Evolutionary conservation across 2,329 filamentous ascomycete species (phyloP).

Genomic region (Sclerotinia subarctica): DNA sequence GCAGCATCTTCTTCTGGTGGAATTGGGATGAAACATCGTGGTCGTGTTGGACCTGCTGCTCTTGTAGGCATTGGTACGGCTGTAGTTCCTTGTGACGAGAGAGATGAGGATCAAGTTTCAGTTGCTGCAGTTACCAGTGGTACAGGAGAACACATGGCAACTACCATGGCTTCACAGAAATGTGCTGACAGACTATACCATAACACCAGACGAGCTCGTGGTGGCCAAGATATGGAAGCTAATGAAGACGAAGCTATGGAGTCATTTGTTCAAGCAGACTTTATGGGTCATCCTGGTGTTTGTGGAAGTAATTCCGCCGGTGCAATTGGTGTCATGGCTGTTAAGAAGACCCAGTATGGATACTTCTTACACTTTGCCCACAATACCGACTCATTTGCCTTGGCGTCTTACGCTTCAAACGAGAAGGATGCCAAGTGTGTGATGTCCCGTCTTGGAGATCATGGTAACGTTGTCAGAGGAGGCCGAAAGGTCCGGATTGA

Average conservation of each 20-base stretch:
- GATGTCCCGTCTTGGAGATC: conserved; percentile 67
- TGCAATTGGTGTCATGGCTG: conserved; percentile 84
- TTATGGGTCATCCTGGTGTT: conserved; percentile 89
- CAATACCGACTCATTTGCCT: conserved; percentile 85
- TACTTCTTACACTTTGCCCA: conserved; percentile 90
- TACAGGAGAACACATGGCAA: conserved; percentile 97
- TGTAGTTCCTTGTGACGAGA: conserved; percentile 72
- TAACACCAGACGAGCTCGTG: conserved; percentile 56
- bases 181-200: conserved; percentile 84
- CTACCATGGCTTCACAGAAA: conserved; percentile 82
- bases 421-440: conserved; percentile 74
- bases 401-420: conserved; percentile 82
- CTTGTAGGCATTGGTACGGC: conserved; percentile 88
- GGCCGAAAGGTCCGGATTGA: conserved; percentile 36
- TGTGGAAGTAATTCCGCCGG: conserved; percentile 74
- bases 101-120: conserved; percentile 64
- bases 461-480: conserved; percentile 36
- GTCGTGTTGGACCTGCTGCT: conserved; percentile 87
- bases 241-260: conserved; percentile 76
- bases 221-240: conserved; percentile 61
- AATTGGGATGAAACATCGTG: conserved; percentile 96
- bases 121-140: conserved; percentile 89
- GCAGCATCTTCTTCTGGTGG: conserved; percentile 95
- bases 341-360: conserved; percentile 77
- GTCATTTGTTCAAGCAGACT: conserved; percentile 80